Conservation (phyloP, 352 stramenopile genomes). For the Phytopythium aichiense region DNA sequence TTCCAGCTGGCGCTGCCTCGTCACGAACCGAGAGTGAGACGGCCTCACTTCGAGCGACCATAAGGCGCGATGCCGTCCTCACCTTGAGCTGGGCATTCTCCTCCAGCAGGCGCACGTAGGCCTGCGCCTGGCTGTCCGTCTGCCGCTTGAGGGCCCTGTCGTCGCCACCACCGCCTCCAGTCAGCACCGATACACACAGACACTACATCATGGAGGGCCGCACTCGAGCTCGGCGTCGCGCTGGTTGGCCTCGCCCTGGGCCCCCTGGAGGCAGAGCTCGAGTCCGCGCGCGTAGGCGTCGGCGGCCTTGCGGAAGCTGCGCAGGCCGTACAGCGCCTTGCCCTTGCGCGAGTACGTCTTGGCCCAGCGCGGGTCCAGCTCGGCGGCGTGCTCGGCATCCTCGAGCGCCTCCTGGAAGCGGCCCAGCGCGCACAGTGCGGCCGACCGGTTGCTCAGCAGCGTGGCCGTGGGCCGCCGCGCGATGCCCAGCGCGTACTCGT, state of each 20-base stretch:
- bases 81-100: constrained; percentile 77
- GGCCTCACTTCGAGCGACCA: no score
- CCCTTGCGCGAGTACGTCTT: constrained; percentile 78
- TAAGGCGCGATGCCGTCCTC: not conserved
- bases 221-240: constrained; percentile 73
- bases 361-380: constrained; percentile 59
- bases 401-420: constrained; percentile 40
- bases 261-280: constrained; percentile 68
- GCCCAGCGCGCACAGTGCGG: constrained; percentile 60
- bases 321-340: constrained; percentile 71
- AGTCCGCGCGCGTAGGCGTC: constrained; percentile 73
- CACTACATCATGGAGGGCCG: constrained; percentile 3
- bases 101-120: constrained; percentile 70
- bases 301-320: constrained; percentile 56
- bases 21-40: not conserved
- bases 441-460: constrained; percentile 77
- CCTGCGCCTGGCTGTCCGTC: constrained; percentile 60
- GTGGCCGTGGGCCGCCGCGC: constrained; percentile 49
- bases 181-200: not conserved
- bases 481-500: constrained; percentile 66
- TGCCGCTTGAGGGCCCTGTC: constrained; percentile 60
- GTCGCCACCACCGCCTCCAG: not conserved
- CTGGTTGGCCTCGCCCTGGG: constrained; percentile 56
- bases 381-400: constrained; percentile 60
- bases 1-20: constrained; percentile 49